Base-by-base conservation (phyloP, 2,329 filamentous ascomycete species). In the Fusarium phyllophilum region DNA sequence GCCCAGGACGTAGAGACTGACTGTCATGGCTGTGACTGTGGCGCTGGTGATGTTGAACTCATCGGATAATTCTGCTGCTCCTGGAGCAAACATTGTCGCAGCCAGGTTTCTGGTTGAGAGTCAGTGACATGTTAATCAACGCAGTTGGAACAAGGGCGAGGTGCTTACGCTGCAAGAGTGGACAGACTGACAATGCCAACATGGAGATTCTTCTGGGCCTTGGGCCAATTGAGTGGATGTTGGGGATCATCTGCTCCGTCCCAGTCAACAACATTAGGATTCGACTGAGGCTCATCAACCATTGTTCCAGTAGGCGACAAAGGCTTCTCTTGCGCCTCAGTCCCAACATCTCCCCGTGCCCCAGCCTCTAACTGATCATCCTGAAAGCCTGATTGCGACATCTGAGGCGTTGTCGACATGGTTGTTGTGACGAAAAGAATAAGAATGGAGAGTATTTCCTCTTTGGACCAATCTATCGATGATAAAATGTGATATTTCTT, bases 171-270 rank as follows among this genome's bases (percentile, higher is more conserved):
- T 29, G 55, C 46, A 5, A 77, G 74, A 1, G 85, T 87, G 26
- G 89, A 83, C 6, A 83, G 70, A 1, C 86, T 86, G 6, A 90
- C 82, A 4, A 89, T 77, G 6, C 75, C 75, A 6, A 89, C 81
- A 34, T 85, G 84, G 4, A 81, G 74, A 75, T 84, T 84, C 38
- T 82, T 82, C 63, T 81, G 81, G 42, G 80, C 81, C 52, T 89
- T 78, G 0, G 87, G 80, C 91, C 92, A 94, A 76, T 92, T 92
- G 62, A 87, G 86, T 0, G 92, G 91, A 72, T 93, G 91, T 9
- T 85, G 83, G 10, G 85, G 84, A 73, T 92, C 90, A 70, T 89
- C 81, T 3, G 86, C 76, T 1, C 79, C 87, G 26, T 88, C 86
- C 82, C 91, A 93, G 75, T 93, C 90, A 24, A 93, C 85, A 24